Evolutionary conservation across 2,329 filamentous ascomycete species (phyloP).

Genomic region (Phialemoniopsis sp.): DNA sequence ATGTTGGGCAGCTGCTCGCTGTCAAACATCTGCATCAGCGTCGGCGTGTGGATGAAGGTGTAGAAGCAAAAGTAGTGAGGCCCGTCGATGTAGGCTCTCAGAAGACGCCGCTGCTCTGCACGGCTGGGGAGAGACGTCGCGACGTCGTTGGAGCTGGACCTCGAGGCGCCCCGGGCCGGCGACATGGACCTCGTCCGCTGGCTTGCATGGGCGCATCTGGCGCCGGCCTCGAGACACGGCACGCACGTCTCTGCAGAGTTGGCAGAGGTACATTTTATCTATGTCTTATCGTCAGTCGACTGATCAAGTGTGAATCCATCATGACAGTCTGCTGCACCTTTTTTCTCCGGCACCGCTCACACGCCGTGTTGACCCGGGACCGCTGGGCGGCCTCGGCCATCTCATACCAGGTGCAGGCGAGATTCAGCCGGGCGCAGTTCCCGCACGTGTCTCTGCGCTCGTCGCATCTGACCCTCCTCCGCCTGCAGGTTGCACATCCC

Average conservation of each 20-base stretch:
- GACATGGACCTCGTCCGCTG: background rate
- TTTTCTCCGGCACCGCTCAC: conserved; percentile 2
- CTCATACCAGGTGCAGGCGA: conserved; percentile 3
- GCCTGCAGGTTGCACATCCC: conserved; percentile 4
- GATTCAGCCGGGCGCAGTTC: conserved; percentile 2
- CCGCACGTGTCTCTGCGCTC: background rate
- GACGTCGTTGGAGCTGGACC: background rate
- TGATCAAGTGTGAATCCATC: too few relatives aligned
- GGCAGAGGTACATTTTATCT: too few relatives aligned
- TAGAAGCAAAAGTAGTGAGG: conserved; percentile 6
- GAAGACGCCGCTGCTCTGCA: conserved; percentile 1
- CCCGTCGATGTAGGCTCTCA: conserved; percentile 3
- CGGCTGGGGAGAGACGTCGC: background rate
- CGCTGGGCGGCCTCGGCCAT: conserved; percentile 1
- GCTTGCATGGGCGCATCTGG: conserved; percentile 1
- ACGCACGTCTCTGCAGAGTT: too few relatives aligned
- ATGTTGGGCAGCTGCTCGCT: background rate
- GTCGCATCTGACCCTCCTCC: conserved; percentile 4
- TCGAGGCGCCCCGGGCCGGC: too few relatives aligned
- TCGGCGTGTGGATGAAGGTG: conserved; percentile 3
- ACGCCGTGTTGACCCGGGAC: conserved; percentile 4
- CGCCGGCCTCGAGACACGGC: background rate
- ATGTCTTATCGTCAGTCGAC: too few relatives aligned
- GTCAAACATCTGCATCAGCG: conserved; percentile 5
- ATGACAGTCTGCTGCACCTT: too few relatives aligned